These are phyloP conservation scores for Flaveria sonorensis DNA, from an alignment of 129 eudicot genomes.

Conservation along the genomic window DNA sequence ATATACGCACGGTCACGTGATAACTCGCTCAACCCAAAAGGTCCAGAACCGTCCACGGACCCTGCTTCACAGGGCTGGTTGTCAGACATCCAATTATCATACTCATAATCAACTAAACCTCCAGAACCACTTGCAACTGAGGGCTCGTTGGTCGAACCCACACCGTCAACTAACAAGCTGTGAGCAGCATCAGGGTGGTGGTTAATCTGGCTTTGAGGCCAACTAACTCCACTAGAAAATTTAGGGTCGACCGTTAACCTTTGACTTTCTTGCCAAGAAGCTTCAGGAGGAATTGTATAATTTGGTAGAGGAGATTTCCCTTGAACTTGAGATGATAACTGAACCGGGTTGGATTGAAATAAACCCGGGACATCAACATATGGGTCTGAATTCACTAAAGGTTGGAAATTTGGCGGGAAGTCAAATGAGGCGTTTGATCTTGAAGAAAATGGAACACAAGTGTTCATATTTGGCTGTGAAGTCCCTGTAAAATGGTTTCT, in stretches of 20 bases:
- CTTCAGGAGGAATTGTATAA: constrained; percentile 28
- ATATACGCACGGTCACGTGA: constrained; percentile 43
- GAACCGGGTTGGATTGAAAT: constrained; percentile 29
- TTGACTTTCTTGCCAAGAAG: constrained; percentile 32
- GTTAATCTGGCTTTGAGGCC: constrained; percentile 28
- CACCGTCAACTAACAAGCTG: constrained; percentile 27
- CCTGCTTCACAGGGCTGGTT: constrained; percentile 33
- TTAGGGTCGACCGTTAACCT: constrained; percentile 27
- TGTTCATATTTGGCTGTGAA: constrained; percentile 26
- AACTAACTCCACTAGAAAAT: constrained; percentile 23
- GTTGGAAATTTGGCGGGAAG: constrained; percentile 15
- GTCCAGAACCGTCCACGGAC: constrained; percentile 25
- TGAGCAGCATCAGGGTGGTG: constrained; percentile 37
- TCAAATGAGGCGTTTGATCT: constrained; percentile 22
- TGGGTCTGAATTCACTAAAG: not conserved
- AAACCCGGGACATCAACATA: constrained; percentile 15
- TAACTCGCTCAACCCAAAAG: constrained; percentile 31
- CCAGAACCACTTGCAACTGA: constrained; percentile 33
- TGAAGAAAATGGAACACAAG: constrained; percentile 21
- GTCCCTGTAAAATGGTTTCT: constrained; percentile 24
- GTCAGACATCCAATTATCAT: constrained; percentile 45
- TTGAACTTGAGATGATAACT: constrained; percentile 25
- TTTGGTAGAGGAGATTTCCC: constrained; percentile 19
- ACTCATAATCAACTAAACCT: constrained; percentile 37
- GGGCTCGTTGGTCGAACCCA: constrained; percentile 20